phyloP scores from a whole-genome alignment of 73 alveolate species.

The Tetrahymena borealis region DNA sequence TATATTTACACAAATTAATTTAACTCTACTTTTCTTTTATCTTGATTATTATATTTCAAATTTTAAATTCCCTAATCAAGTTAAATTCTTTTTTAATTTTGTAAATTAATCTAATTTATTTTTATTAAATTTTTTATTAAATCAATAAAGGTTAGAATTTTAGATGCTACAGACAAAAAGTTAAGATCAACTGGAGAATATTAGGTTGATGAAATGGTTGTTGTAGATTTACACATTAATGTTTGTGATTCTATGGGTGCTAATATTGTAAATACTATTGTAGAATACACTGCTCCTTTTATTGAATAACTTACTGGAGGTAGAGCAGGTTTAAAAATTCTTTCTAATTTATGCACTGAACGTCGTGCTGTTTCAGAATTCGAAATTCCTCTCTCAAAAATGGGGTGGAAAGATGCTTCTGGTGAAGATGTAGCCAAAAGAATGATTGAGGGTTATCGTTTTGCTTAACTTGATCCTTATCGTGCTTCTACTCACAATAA shows the following conservation, averaged over 20 bases:
- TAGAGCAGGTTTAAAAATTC: slow-evolving; percentile 81
- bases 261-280: slow-evolving; percentile 83
- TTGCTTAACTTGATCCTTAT: slow-evolving; percentile 78
- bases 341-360: slow-evolving; percentile 85
- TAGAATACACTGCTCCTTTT: slow-evolving; percentile 81
- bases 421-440: slow-evolving; percentile 89
- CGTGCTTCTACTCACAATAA: slow-evolving; percentile 97
- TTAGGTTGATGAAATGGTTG: slow-evolving; percentile 9
- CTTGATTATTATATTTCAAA: no score
- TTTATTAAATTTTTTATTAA: neutral
- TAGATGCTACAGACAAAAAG: slow-evolving; percentile 35
- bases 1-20: no score
- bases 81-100: no score
- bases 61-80: no score
- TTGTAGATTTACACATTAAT: slow-evolving; percentile 77
- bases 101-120: no score
- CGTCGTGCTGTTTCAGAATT: slow-evolving; percentile 81
- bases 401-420: slow-evolving; percentile 67
- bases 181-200: slow-evolving; percentile 39
- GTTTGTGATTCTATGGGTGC: slow-evolving; percentile 98
- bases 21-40: no score
- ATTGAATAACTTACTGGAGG: slow-evolving; percentile 57
- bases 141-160: neutral
- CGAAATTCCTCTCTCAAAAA: slow-evolving; percentile 62
- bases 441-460: slow-evolving; percentile 81